Percentiles rank a stretch among this genome's conserved stretches.
phyloP scores from a whole-genome alignment of 1,284 basidiomycete genomes.

The Papiliotrema flavescens region DNA sequence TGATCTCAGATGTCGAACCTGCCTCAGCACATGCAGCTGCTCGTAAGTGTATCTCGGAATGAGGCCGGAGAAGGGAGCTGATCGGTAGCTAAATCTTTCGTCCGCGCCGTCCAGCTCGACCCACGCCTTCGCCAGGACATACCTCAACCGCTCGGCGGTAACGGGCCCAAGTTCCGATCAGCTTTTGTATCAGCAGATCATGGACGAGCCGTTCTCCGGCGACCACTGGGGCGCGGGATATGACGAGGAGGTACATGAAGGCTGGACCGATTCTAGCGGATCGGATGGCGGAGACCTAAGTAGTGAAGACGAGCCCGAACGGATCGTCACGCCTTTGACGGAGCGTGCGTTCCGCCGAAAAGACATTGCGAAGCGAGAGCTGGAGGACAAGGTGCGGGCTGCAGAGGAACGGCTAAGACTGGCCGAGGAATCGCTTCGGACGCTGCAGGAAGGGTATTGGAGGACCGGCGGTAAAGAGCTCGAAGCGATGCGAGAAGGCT shows the following conservation, averaged over 20 bases:
- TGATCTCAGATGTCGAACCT: conserved; percentile 24
- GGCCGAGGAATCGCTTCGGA: conserved; percentile 16
- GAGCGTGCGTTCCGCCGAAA: background rate
- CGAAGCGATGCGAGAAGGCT: background rate
- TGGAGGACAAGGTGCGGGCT: conserved; percentile 11
- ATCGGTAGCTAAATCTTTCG: conserved; percentile 31
- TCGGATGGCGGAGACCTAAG: background rate
- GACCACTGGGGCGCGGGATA: conserved; percentile 27
- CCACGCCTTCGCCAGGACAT: conserved; percentile 23
- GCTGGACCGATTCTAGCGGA: conserved; percentile 34
- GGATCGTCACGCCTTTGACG: conserved; percentile 7
- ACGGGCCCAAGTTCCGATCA: conserved; percentile 23
- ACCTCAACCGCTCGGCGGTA: conserved; percentile 16
- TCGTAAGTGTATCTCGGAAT: conserved; percentile 15
- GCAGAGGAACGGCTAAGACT: conserved; percentile 10
- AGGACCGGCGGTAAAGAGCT: conserved; percentile 14
- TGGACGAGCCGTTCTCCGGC: conserved; percentile 35
- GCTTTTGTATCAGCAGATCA: conserved; percentile 35
- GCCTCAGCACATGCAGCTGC: conserved; percentile 37
- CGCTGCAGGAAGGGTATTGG: conserved; percentile 31
- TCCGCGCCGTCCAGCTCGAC: conserved; percentile 16
- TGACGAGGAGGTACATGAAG: conserved; percentile 36
- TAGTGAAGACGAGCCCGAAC: conserved; percentile 1
- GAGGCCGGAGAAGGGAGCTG: background rate
- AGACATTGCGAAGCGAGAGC: conserved; percentile 7